Base-by-base conservation (phyloP, 106 monocot genomes). In the Phalaenopsis equestris region DNA sequence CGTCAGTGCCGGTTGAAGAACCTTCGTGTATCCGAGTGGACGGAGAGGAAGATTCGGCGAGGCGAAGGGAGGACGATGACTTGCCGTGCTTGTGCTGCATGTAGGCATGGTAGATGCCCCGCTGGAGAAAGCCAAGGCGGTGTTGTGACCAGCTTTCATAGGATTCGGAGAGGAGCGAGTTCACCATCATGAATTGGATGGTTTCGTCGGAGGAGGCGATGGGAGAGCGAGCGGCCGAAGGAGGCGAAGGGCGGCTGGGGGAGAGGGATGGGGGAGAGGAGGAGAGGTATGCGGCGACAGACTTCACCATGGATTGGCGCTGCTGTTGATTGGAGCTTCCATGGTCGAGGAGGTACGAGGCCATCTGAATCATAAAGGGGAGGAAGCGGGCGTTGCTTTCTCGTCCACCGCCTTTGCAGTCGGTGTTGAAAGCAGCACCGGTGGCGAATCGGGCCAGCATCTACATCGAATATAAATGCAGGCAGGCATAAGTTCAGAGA, bases 141-240 rank as follows among this genome's bases (percentile, higher is more conserved):
- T 95, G 95, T 23, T 86, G 86, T 17, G 78, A 75, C 99, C 99
- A 99, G 46, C 90, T 89, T 30, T 90, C 91, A 17, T 95, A 95
- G 17, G 99, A 91, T 56, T 99, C 91, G 0, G 95, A 89, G 4
- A 99, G 86, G 5, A 99, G 88, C 45, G 99, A 99, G 68, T 87
- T 89, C n/a, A 99, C 95, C 99, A 99, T 99, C 99, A 95, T 93
- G 79, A 95, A 99, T 80, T 99, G 99, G 39, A 99, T 93, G 10
- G 95, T 91, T 75, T 99, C 96, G 1, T 94, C 96, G 0, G 91
- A 79, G 49, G 87, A 1, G 14, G 78, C 77, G 9, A 65, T 16
- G 14, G 89, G 37, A 45, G 75, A 10, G 1, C 92, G 90, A 23
- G 83, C 37, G 38, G 78, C 75, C 11, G 85, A 24, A 15, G 64